These are phyloP conservation scores for Fraxinus angustifolia DNA, from an alignment of 305 asterid genomes.

Conservation along the genomic window DNA sequence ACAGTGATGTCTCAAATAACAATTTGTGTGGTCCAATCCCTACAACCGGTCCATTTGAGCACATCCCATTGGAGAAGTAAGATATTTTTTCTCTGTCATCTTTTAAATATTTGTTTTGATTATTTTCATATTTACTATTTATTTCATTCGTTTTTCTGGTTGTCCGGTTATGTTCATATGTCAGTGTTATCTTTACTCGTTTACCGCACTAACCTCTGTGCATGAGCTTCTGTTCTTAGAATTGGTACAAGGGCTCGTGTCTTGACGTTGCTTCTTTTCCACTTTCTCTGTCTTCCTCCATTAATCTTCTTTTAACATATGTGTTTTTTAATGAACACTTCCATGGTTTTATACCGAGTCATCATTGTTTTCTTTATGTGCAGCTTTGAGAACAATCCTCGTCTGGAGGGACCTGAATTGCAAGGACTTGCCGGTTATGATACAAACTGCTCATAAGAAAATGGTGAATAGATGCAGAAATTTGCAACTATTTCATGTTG, in stretches of 20 bases:
- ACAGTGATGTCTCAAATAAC: conserved; percentile 72
- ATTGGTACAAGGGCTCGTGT: not conserved
- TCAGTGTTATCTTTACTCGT: not conserved
- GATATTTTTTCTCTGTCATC: conserved; percentile 7
- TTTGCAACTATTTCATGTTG: conserved; percentile 20
- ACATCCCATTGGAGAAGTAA: conserved; percentile 67
- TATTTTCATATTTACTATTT: not conserved
- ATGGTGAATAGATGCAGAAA: conserved; percentile 20
- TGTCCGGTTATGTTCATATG: not conserved
- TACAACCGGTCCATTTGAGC: conserved; percentile 62
- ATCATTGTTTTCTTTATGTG: conserved; percentile 10
- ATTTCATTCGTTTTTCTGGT: not conserved
- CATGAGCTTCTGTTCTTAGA: not conserved
- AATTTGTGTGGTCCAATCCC: conserved; percentile 75
- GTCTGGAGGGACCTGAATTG: conserved; percentile 86
- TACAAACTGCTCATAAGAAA: conserved; percentile 62
- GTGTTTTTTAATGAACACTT: not conserved
- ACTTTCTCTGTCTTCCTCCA: not conserved
- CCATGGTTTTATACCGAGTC: not conserved
- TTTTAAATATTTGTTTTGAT: not conserved
- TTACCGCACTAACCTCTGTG: not conserved
- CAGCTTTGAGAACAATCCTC: conserved; percentile 90
- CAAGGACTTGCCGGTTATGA: conserved; percentile 80
- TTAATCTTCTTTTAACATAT: not conserved
- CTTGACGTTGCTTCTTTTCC: not conserved